Percentiles rank a stretch among this genome's conserved stretches.
phyloP scores from a whole-genome alignment of 768 basidiomycete genomes.

The Trametes elegans region DNA sequence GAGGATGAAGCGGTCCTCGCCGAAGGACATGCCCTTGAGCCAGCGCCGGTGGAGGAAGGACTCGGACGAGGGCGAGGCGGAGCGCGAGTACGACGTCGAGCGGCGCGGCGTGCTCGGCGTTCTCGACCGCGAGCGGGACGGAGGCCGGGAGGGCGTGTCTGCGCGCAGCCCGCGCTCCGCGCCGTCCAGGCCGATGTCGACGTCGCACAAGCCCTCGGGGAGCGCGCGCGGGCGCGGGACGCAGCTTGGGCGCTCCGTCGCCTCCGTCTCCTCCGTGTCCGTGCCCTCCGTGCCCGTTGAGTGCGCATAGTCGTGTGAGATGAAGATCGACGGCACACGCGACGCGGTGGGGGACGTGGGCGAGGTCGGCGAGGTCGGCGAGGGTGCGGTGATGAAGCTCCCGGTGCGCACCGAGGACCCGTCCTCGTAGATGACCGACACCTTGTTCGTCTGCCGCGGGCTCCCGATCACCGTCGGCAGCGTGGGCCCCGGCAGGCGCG shows the following conservation, averaged over 20 bases:
- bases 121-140: slow-evolving; percentile 13
- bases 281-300: slow-evolving; percentile 8
- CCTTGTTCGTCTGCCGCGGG: slow-evolving; percentile 20
- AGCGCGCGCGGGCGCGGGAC: slow-evolving; percentile 4
- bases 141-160: slow-evolving; percentile 1
- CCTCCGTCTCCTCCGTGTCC: slow-evolving; percentile 4
- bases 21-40: slow-evolving; percentile 27
- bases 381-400: slow-evolving; percentile 36
- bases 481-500: slow-evolving; percentile 18
- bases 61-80: slow-evolving; percentile 18
- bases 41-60: slow-evolving; percentile 30
- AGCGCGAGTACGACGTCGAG: slow-evolving; percentile 14
- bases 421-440: slow-evolving; percentile 35
- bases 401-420: slow-evolving; percentile 22
- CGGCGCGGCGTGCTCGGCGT: slow-evolving; percentile 14
- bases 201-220: slow-evolving; percentile 18
- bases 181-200: slow-evolving; percentile 7
- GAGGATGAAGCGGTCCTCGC: slow-evolving; percentile 16
- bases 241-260: not conserved
- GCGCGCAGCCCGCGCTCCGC: not conserved
- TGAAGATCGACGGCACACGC: slow-evolving; percentile 3
- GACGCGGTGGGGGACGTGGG: too few relatives aligned
- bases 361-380: slow-evolving; percentile 19
- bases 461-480: slow-evolving; percentile 26
- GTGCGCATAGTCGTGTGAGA: slow-evolving; percentile 13